Evolutionary conservation across 2,329 filamentous ascomycete genomes (phyloP).

Genomic region (Lachnellula arida): DNA sequence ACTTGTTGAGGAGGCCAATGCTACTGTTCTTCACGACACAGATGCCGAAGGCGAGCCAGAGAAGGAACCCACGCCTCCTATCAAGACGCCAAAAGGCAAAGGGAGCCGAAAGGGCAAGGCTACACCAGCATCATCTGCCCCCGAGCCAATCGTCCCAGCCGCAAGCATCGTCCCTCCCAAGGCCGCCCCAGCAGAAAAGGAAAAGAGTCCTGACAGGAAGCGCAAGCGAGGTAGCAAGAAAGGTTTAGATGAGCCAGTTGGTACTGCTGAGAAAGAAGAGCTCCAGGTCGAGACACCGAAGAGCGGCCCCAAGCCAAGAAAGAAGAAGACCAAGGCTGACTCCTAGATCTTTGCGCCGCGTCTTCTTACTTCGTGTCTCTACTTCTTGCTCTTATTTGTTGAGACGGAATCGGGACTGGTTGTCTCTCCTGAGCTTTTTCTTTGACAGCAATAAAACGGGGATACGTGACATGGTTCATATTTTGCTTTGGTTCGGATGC

Average conservation of each 20-base stretch:
- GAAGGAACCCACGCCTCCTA: slow-evolving; percentile 39
- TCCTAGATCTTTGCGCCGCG: slow-evolving; percentile 34
- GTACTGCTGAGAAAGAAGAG: slow-evolving; percentile 40
- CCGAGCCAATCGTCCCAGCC: slow-evolving; percentile 17
- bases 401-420: neutral
- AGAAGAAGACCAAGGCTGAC: slow-evolving; percentile 49
- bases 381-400: neutral
- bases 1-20: slow-evolving; percentile 49
- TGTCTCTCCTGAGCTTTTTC: neutral
- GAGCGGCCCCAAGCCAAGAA: slow-evolving; percentile 26
- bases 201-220: slow-evolving; percentile 56
- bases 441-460: neutral
- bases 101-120: slow-evolving; percentile 35
- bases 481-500: neutral
- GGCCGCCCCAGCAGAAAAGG: slow-evolving; percentile 18
- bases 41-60: slow-evolving; percentile 40
- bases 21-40: slow-evolving; percentile 17
- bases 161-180: slow-evolving; percentile 21
- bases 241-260: slow-evolving; percentile 4
- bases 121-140: slow-evolving; percentile 14
- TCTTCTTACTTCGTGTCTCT: neutral
- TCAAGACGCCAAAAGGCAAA: slow-evolving; percentile 54
- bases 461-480: neutral
- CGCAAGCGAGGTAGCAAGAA: slow-evolving; percentile 55
- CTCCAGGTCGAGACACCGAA: slow-evolving; percentile 23